Conservation (phyloP, 2,329 filamentous ascomycete species). For the Cladosporium colombiae region DNA sequence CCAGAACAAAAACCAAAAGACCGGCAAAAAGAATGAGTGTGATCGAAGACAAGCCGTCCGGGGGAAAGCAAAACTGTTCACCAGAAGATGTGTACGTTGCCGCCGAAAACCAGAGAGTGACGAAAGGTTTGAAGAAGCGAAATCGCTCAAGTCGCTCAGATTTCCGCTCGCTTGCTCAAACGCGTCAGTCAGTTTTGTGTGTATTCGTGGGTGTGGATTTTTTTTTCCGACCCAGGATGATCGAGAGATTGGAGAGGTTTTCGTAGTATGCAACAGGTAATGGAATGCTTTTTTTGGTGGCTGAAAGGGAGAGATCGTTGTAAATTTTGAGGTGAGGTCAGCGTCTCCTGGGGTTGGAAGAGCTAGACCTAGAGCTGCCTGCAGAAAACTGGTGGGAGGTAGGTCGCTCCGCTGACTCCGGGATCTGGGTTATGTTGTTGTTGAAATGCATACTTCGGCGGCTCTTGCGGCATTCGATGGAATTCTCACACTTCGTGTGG, state of each 20-base stretch:
- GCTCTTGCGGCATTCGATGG: background rate
- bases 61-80: background rate
- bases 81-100: background rate
- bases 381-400: background rate
- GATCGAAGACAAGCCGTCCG: background rate
- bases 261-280: background rate
- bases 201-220: background rate
- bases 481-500: background rate
- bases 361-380: background rate
- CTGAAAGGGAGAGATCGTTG: background rate
- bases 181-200: background rate
- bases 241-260: background rate
- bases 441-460: background rate
- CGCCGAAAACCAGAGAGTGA: background rate
- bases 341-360: background rate
- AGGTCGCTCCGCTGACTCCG: background rate
- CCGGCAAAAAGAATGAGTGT: conserved; percentile 6
- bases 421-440: background rate
- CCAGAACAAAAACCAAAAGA: background rate
- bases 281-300: background rate
- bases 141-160: background rate
- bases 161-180: conserved; percentile 4
- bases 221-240: background rate
- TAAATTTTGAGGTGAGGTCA: background rate
- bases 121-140: background rate